Evolutionary conservation across 1,284 basidiomycete genomes (phyloP).

Genomic region (Ustilago esculenta): DNA sequence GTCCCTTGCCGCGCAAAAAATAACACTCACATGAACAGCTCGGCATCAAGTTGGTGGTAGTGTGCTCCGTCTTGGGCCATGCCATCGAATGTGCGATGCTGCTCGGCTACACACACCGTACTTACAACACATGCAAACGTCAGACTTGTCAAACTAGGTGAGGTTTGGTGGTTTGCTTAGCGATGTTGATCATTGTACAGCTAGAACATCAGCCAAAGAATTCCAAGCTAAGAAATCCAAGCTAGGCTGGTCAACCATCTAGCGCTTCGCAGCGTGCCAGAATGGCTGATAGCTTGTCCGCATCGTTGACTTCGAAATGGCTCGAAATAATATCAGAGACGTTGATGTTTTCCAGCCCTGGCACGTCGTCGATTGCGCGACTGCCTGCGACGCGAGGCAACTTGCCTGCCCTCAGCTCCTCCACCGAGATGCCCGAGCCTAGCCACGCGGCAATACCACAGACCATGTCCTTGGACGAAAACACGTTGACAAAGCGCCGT

Average conservation of each 20-base stretch:
- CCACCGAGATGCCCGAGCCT: constrained; percentile 60
- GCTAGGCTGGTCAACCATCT: constrained; percentile 42
- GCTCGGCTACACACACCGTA: background rate
- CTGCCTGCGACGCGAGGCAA: constrained; percentile 50
- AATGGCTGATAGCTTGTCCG: constrained; percentile 23
- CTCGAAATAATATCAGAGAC: constrained; percentile 52
- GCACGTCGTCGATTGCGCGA: constrained; percentile 40
- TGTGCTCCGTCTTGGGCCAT: background rate
- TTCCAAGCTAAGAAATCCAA: too few species aligned
- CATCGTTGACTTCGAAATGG: constrained; percentile 55
- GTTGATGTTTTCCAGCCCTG: constrained; percentile 59
- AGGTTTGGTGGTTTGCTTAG: too few species aligned
- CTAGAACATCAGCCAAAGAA: too few species aligned
- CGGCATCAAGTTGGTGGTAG: too few species aligned
- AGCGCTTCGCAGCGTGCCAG: constrained; percentile 40
- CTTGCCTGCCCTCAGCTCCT: constrained; percentile 69
- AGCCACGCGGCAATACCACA: constrained; percentile 71
- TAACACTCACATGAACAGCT: too few species aligned
- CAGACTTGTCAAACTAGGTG: too few species aligned
- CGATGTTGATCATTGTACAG: too few species aligned
- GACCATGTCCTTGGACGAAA: constrained; percentile 70
- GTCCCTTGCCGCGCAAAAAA: too few species aligned
- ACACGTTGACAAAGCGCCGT: constrained; percentile 70
- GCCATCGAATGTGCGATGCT: background rate
- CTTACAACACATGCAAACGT: too few species aligned